Base-by-base conservation (phyloP, 2,329 filamentous ascomycete genomes). In the Plenodomus lindquistii region DNA sequence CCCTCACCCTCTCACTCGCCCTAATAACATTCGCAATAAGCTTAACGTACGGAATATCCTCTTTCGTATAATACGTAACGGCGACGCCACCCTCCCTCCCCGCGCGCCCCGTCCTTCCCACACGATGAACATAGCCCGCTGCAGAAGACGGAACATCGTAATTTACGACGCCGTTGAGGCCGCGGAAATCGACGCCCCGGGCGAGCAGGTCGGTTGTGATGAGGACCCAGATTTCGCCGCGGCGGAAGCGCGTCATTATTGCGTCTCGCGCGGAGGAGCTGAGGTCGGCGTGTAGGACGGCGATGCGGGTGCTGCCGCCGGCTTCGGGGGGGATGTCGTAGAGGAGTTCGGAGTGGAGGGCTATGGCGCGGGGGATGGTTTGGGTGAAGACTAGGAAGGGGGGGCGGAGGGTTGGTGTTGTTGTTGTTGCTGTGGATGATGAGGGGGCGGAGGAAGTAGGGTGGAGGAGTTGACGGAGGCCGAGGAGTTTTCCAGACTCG, bases 311-410 rank as follows among this genome's bases (percentile, higher is more conserved):
- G 1, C 88, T 85, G 15, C 92, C 92, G 36, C 92, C 92, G 5
- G 92, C 93, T 71, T 91, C 87, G 0, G 88, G 80, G 0, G 94
- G 91, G 38, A 99, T 96, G 68, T 99, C 94, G 75, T 96, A 99
- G 53, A 90, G 86, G 22, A 99, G 82, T 71, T 99, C 94, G 27
- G 89, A 86, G 69, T 96, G 86, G 1, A 99, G 81, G 4, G 94
- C 91, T 24, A 88, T 84, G 1, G 94, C 94, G 60, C 94, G 85
- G 43, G 92, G 87, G 48, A 99, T 96, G 1, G 93, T 97, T 75
- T 99, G 94, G 0, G 93, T 94, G 72, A 99, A 99, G 51, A 99
- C 87, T 5, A 99, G 81, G 74, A 97, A 96, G 0, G 94, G 94
- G 0, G 94, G 91, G 1, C 89, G 85, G 38, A 97, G 79, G 2